Conservation (phyloP, 176 grass and related monocot species). For the Bolboschoenus planiculmis region DNA sequence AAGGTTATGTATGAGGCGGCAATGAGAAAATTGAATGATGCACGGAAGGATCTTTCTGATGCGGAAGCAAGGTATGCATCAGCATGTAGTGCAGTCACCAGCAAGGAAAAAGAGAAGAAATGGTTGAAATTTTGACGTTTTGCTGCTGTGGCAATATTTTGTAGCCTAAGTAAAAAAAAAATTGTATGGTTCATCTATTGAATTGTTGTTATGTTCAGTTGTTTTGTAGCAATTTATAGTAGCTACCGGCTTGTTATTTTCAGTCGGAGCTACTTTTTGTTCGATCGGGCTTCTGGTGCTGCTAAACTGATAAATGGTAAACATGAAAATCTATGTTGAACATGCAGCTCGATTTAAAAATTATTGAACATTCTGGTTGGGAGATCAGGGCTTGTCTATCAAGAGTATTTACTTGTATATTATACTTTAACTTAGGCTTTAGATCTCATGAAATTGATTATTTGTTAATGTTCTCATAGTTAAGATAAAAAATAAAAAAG, state of each 20-base stretch:
- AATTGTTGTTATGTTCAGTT: neutral
- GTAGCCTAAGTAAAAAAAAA: neutral
- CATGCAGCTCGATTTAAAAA: neutral
- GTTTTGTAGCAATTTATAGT: neutral
- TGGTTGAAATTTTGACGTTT: slow-evolving; percentile 83
- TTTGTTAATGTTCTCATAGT: neutral
- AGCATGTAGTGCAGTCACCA: slow-evolving; percentile 42
- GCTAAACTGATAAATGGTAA: neutral
- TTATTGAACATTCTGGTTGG: neutral
- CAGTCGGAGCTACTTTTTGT: neutral
- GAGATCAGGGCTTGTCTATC: neutral
- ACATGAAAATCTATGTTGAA: neutral
- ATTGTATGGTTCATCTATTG: neutral
- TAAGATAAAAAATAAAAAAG: neutral
- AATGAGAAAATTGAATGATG: slow-evolving; percentile 59
- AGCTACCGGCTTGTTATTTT: neutral
- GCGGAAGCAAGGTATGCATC: slow-evolving; percentile 63
- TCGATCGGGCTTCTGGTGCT: neutral
- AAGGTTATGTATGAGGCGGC: slow-evolving; percentile 63
- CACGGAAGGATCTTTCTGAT: slow-evolving; percentile 40
- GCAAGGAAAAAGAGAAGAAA: slow-evolving; percentile 88
- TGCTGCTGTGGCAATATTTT: neutral
- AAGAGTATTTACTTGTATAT: neutral
- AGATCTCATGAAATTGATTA: neutral
- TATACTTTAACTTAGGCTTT: neutral